Conservation (phyloP, 2,329 filamentous ascomycete genomes). For the Fusarium paranaense region DNA sequence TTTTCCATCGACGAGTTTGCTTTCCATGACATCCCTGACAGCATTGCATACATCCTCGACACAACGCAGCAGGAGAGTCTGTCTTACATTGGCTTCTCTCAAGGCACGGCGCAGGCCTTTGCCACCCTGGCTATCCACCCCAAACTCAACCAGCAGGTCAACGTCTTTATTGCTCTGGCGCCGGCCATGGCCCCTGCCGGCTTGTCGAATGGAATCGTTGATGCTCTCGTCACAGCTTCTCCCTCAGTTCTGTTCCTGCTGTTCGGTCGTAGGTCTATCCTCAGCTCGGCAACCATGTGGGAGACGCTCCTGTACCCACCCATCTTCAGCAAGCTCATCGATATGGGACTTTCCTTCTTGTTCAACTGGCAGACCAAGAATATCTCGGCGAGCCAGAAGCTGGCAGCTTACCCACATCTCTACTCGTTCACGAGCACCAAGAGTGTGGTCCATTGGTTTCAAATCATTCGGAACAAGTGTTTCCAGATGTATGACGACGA, state of each 20-base stretch:
- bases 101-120: constrained; percentile 97
- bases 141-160: constrained; percentile 89
- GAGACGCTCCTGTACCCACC: constrained; percentile 95
- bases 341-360: constrained; percentile 82
- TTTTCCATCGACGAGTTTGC: constrained; percentile 99
- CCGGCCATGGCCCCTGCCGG: constrained; percentile 97
- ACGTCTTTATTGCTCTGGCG: constrained; percentile 95
- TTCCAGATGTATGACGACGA: constrained; percentile 99
- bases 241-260: constrained; percentile 92
- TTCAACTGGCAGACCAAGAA: constrained; percentile 92
- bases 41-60: constrained; percentile 89
- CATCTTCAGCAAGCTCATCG: constrained; percentile 89
- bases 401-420: constrained; percentile 94
- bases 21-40: constrained; percentile 96
- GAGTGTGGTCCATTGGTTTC: constrained; percentile 98
- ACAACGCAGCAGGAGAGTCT: constrained; percentile 85
- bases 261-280: constrained; percentile 90
- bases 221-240: constrained; percentile 92
- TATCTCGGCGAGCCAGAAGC: constrained; percentile 87
- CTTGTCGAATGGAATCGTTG: constrained; percentile 88
- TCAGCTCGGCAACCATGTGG: constrained; percentile 97
- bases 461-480: constrained; percentile 94
- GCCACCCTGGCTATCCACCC: constrained; percentile 93
- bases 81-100: constrained; percentile 97
- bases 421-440: constrained; percentile 98